Conservation (phyloP, 495 filamentous ascomycete genomes). For the Aspergillus heteromorphus region DNA sequence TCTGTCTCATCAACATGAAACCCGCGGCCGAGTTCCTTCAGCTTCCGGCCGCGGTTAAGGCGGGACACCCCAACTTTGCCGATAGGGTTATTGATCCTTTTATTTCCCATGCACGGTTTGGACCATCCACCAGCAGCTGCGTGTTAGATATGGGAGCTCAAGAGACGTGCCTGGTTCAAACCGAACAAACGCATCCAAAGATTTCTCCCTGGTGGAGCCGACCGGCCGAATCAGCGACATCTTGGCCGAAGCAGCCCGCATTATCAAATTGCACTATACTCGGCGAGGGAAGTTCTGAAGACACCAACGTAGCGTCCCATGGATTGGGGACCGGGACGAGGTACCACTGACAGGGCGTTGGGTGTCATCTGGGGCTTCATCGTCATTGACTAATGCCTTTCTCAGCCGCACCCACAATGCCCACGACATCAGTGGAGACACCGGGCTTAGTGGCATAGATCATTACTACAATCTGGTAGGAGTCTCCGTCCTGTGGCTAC, state of each 20-base stretch:
- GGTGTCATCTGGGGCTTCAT: neutral
- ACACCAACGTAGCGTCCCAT: neutral
- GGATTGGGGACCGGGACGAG: neutral
- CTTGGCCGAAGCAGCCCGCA: neutral
- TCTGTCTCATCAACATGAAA: neutral
- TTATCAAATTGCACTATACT: conserved; percentile 1
- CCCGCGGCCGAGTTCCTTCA: neutral
- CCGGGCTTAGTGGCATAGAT: conserved; percentile 4
- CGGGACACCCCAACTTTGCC: neutral
- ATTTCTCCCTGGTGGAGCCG: neutral
- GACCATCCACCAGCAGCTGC: neutral
- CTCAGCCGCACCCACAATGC: neutral
- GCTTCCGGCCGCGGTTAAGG: neutral
- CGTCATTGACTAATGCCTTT: conserved; percentile 4
- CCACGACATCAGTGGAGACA: conserved; percentile 4
- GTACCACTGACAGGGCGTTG: neutral
- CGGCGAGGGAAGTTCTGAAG: conserved; percentile 7
- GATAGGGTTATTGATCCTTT: neutral
- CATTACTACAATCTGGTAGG: conserved; percentile 5
- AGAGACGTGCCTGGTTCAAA: neutral
- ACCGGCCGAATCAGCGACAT: neutral
- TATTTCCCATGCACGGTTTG: neutral
- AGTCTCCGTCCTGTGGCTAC: neutral
- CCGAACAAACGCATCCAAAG: neutral
- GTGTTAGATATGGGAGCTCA: neutral